Evolutionary conservation across 208 protist species (phyloP).

Genomic region (Trypanosomatidae sp.): DNA sequence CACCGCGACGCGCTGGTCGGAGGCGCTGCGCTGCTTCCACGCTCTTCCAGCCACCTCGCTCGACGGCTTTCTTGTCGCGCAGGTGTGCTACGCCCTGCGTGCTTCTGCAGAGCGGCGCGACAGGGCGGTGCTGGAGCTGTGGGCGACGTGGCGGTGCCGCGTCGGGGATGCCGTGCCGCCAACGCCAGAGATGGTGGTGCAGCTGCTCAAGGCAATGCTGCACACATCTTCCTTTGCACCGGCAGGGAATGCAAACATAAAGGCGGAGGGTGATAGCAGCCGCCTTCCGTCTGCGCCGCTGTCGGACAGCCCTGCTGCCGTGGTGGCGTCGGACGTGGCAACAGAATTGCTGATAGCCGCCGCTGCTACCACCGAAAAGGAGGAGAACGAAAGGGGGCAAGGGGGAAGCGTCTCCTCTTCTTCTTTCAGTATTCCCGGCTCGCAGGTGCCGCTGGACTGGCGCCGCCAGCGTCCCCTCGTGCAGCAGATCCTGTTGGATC

Average conservation of each 20-base stretch:
- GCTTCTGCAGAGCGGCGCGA: conserved; percentile 6
- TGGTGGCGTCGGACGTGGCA: conserved; percentile 12
- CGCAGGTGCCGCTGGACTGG: conserved; percentile 44
- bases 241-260: too few species aligned
- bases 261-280: too few species aligned
- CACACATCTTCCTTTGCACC: conserved; percentile 2
- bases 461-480: conserved; percentile 27
- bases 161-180: conserved; percentile 51
- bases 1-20: conserved; percentile 41
- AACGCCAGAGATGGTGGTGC: conserved; percentile 42
- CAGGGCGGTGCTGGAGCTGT: conserved; percentile 48
- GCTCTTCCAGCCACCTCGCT: conserved; percentile 17
- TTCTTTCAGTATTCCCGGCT: too few species aligned
- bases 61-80: conserved; percentile 61
- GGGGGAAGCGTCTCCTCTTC: too few species aligned
- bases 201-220: conserved; percentile 50
- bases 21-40: conserved; percentile 51
- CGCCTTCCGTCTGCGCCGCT: too few species aligned
- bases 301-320: too few species aligned
- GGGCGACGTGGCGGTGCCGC: conserved; percentile 62
- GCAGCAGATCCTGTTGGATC: conserved; percentile 41
- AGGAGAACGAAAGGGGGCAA: too few species aligned
- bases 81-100: conserved; percentile 48
- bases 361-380: conserved; percentile 6
- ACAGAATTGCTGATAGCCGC: conserved; percentile 18